These are phyloP conservation scores for Pyricularia grisea DNA, from an alignment of 2,329 filamentous ascomycete species.

Conservation along the genomic window DNA sequence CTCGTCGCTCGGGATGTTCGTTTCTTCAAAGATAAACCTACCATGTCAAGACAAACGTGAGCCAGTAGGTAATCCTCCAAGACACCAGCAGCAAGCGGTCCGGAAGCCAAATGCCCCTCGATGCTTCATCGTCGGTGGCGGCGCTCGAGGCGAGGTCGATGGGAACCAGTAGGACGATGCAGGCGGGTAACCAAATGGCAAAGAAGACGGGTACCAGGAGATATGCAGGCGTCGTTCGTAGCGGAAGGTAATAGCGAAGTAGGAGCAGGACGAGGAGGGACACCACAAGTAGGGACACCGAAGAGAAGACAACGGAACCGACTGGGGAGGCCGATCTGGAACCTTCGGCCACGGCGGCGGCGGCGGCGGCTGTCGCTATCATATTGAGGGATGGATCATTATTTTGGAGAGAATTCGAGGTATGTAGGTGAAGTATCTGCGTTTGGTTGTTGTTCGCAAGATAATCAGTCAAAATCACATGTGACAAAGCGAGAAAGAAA, in stretches of 20 bases:
- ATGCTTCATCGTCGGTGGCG: constrained; percentile 57
- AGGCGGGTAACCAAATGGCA: constrained; percentile 84
- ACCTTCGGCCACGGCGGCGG: constrained; percentile 3
- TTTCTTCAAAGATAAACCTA: constrained; percentile 27
- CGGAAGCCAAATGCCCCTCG: constrained; percentile 80
- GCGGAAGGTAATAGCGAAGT: constrained; percentile 79
- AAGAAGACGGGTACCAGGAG: constrained; percentile 90
- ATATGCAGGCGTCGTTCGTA: constrained; percentile 84
- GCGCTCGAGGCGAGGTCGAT: constrained; percentile 90
- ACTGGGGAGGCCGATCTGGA: constrained; percentile 43
- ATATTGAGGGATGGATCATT: constrained; percentile 7
- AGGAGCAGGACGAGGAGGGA: constrained; percentile 72
- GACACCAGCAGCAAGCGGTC: constrained; percentile 69
- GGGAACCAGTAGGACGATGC: constrained; percentile 84
- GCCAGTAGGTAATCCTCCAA: constrained; percentile 95
- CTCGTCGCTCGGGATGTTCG: constrained; percentile 4
- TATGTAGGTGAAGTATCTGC: neutral
- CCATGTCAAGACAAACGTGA: constrained; percentile 94
- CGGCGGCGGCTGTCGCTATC: constrained; percentile 9
- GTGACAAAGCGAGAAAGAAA: neutral
- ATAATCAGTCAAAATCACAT: neutral
- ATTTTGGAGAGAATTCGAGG: neutral
- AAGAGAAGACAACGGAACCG: constrained; percentile 71
- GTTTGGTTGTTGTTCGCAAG: neutral
- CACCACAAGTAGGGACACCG: constrained; percentile 62